phyloP scores from a whole-genome alignment of 352 stramenopile species.

The Phytophthora foliorum region DNA sequence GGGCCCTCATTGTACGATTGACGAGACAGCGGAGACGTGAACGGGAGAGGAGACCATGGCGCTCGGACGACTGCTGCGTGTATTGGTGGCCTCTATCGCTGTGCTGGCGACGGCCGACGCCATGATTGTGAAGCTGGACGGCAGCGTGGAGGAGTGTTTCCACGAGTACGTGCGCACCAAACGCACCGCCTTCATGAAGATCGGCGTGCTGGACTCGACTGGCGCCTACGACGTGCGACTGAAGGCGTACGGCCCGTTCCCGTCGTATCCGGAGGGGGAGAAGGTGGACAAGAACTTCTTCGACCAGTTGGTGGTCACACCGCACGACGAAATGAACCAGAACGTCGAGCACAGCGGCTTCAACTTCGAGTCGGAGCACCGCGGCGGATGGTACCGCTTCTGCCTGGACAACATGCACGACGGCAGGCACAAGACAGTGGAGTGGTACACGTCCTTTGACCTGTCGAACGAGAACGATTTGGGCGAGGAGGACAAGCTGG shows the following conservation, averaged over 20 bases:
- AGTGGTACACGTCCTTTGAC: constrained; percentile 88
- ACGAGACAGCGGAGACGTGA: constrained; percentile 20
- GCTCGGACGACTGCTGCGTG: constrained; percentile 32
- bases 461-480: constrained; percentile 81
- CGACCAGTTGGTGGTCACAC: constrained; percentile 73
- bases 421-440: constrained; percentile 70
- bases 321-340: constrained; percentile 69
- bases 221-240: constrained; percentile 84
- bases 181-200: constrained; percentile 86
- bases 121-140: constrained; percentile 71
- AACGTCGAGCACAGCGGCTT: constrained; percentile 89
- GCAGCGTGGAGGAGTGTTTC: constrained; percentile 74
- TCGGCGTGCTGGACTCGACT: constrained; percentile 77
- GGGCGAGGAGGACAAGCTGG: constrained; percentile 79
- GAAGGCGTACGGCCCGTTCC: constrained; percentile 78
- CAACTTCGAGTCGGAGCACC: constrained; percentile 89
- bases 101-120: constrained; percentile 42
- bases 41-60: constrained; percentile 26
- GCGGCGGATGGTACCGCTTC: constrained; percentile 89
- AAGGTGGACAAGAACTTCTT: constrained; percentile 79
- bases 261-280: constrained; percentile 51
- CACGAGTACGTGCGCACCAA: constrained; percentile 89
- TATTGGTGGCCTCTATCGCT: constrained; percentile 27
- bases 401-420: constrained; percentile 85
- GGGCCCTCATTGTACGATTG: constrained; percentile 31